These are phyloP conservation scores for Fusarium sp. DNA, from an alignment of 2,329 filamentous ascomycete genomes.

Conservation along the genomic window DNA sequence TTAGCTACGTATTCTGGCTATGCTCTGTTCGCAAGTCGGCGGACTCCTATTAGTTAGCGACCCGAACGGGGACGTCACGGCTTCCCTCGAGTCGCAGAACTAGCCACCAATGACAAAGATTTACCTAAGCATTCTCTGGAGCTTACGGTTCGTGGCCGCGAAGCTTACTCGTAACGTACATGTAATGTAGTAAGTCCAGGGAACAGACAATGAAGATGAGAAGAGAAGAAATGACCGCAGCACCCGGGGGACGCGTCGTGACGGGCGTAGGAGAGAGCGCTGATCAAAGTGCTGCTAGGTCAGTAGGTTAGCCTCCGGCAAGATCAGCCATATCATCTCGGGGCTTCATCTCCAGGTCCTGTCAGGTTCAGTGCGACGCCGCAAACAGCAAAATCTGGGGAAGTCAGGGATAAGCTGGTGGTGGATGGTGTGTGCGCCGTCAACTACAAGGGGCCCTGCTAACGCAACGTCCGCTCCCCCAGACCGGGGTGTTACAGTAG, in stretches of 20 bases:
- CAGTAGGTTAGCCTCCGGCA: slow-evolving; percentile 17
- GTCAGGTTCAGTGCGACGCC: slow-evolving; percentile 27
- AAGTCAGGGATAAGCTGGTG: slow-evolving; percentile 49
- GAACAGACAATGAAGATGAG: slow-evolving; percentile 23
- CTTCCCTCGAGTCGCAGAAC: slow-evolving; percentile 14
- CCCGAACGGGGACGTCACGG: slow-evolving; percentile 34
- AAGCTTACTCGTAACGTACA: slow-evolving; percentile 30
- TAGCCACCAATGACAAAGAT: slow-evolving; percentile 30
- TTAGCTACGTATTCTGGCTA: slow-evolving; percentile 29
- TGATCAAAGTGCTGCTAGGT: slow-evolving; percentile 3
- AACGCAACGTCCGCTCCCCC: slow-evolving; percentile 46
- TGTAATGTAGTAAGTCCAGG: slow-evolving; percentile 21
- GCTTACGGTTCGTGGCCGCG: slow-evolving; percentile 39
- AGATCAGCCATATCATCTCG: slow-evolving; percentile 26
- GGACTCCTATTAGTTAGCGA: slow-evolving; percentile 33
- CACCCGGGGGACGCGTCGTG: slow-evolving; percentile 32
- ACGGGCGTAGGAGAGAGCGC: slow-evolving; percentile 31
- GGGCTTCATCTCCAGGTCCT: slow-evolving; percentile 35
- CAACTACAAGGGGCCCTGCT: slow-evolving; percentile 45
- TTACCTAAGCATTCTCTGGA: slow-evolving; percentile 18
- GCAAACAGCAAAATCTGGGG: slow-evolving; percentile 50
- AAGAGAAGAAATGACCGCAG: slow-evolving; percentile 24
- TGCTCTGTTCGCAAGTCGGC: slow-evolving; percentile 6
- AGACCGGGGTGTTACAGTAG: slow-evolving; percentile 36
- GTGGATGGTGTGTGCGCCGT: slow-evolving; percentile 50